A percentile compares a stretch with the other conserved stretches of the same genome.
Evolutionary conservation across 2,329 filamentous ascomycete genomes (phyloP).

Genomic region (Lachnellula subtilissima): DNA sequence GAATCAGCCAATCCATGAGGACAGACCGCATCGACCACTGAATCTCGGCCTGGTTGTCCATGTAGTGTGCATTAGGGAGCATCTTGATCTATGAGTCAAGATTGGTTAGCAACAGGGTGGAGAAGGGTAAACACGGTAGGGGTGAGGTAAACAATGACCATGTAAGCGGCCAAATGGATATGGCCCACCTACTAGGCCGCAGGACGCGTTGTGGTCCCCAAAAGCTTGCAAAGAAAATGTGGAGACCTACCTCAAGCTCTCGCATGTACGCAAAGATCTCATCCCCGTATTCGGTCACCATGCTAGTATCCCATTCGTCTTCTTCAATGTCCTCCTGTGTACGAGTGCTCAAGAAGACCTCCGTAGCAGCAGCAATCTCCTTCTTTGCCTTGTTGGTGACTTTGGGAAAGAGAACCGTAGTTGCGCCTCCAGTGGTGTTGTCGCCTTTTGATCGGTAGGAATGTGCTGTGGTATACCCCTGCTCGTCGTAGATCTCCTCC

Average conservation of each 20-base stretch:
- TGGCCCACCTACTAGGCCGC: constrained; percentile 5
- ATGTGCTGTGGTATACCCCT: constrained; percentile 68
- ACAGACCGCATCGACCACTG: constrained; percentile 99
- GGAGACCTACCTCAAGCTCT: constrained; percentile 66
- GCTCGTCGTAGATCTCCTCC: constrained; percentile 62
- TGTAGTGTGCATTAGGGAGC: constrained; percentile 87
- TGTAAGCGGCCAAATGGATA: constrained; percentile 6
- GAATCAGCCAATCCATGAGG: constrained; percentile 95
- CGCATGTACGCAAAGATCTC: constrained; percentile 95
- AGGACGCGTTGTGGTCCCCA: constrained; percentile 4
- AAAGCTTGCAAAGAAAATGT: not conserved
- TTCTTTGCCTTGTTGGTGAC: constrained; percentile 62
- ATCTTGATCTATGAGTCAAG: constrained; percentile 57
- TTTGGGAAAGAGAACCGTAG: constrained; percentile 66
- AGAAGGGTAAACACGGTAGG: constrained; percentile 8
- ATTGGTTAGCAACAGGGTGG: constrained; percentile 28
- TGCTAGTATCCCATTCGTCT: constrained; percentile 88
- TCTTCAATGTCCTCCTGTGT: constrained; percentile 77
- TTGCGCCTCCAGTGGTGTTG: constrained; percentile 61
- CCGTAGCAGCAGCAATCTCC: constrained; percentile 62
- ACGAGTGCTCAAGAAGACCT: constrained; percentile 26
- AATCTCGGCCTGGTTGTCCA: constrained; percentile 95
- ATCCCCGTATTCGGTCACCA: constrained; percentile 95
- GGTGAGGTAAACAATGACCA: constrained; percentile 19
- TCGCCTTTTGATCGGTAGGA: constrained; percentile 73